Evolutionary conservation across 768 basidiomycete genomes (phyloP).

Genomic region (Macrolepiota albuminosa): DNA sequence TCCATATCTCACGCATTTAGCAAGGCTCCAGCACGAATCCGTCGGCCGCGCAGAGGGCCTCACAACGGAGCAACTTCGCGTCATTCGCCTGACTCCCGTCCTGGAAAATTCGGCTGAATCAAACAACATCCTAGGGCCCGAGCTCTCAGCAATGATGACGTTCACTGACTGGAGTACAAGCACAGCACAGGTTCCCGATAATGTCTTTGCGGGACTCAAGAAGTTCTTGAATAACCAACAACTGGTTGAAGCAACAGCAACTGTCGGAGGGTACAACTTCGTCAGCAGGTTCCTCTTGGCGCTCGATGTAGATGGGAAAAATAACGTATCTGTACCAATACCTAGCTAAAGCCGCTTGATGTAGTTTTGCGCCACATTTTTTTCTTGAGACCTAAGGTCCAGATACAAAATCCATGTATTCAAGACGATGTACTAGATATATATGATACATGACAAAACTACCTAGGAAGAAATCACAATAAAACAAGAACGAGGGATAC

Average conservation of each 20-base stretch:
- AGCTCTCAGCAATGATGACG: conserved; percentile 20
- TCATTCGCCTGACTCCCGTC: conserved; percentile 19
- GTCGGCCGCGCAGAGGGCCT: conserved; percentile 26
- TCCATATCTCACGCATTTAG: neutral
- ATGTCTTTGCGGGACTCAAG: conserved; percentile 18
- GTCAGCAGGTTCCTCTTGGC: conserved; percentile 25
- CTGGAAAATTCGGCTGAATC: conserved; percentile 11
- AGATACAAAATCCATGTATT: neutral
- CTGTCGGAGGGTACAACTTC: conserved; percentile 25
- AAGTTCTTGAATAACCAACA: conserved; percentile 21
- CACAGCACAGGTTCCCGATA: conserved; percentile 19
- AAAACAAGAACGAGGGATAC: conserved; percentile 4
- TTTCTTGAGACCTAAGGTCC: neutral
- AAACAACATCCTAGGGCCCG: conserved; percentile 16
- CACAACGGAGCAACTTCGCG: conserved; percentile 23
- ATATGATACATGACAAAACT: conserved; percentile 6
- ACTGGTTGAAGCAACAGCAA: conserved; percentile 24
- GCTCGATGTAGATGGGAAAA: conserved; percentile 24
- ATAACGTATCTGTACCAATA: conserved; percentile 22
- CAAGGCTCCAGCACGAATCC: conserved; percentile 28
- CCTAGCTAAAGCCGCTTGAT: conserved; percentile 9
- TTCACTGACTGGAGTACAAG: conserved; percentile 26
- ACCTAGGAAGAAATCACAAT: conserved; percentile 1
- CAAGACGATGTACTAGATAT: conserved; percentile 1
- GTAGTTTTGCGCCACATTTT: neutral